These are phyloP conservation scores for Spathaspora jeffriesii DNA, from an alignment of 1,139 yeast species.

Conservation along the genomic window DNA sequence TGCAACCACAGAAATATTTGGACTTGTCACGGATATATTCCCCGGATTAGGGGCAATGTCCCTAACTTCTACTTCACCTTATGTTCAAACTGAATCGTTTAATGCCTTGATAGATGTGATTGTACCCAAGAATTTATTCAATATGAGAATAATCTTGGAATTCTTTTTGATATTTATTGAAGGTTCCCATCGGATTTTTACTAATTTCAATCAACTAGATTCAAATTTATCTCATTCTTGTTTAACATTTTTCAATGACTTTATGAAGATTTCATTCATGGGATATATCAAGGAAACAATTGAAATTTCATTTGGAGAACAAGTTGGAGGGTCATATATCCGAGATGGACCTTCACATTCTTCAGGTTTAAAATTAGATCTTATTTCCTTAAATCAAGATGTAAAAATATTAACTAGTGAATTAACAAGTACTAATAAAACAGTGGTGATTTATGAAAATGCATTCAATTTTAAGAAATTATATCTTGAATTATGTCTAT, in stretches of 20 bases:
- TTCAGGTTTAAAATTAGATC: slow-evolving; percentile 20
- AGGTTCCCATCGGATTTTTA: slow-evolving; percentile 39
- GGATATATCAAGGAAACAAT: slow-evolving; percentile 65
- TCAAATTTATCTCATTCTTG: slow-evolving; percentile 14
- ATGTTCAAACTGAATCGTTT: slow-evolving; percentile 57
- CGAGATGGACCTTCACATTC: slow-evolving; percentile 6
- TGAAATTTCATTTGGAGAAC: slow-evolving; percentile 29
- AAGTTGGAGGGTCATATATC: slow-evolving; percentile 23
- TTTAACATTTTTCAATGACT: slow-evolving; percentile 58
- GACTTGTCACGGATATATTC: slow-evolving; percentile 56
- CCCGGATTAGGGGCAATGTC: slow-evolving; percentile 48
- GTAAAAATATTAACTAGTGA: slow-evolving; percentile 5
- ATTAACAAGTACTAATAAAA: neutral
- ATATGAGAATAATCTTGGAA: slow-evolving; percentile 74
- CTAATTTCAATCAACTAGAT: slow-evolving; percentile 14
- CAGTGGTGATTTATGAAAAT: slow-evolving; percentile 37
- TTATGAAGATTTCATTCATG: slow-evolving; percentile 64
- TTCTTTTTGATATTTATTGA: slow-evolving; percentile 59
- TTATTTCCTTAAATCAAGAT: slow-evolving; percentile 19
- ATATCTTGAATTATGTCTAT: slow-evolving; percentile 50
- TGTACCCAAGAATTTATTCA: slow-evolving; percentile 75
- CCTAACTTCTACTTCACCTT: slow-evolving; percentile 33
- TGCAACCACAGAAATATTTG: slow-evolving; percentile 44
- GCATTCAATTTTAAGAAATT: slow-evolving; percentile 56
- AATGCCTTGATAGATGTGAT: slow-evolving; percentile 62